Evolutionary conservation across 352 stramenopile genomes (phyloP).

Genomic region (Globisporangium parvum): DNA sequence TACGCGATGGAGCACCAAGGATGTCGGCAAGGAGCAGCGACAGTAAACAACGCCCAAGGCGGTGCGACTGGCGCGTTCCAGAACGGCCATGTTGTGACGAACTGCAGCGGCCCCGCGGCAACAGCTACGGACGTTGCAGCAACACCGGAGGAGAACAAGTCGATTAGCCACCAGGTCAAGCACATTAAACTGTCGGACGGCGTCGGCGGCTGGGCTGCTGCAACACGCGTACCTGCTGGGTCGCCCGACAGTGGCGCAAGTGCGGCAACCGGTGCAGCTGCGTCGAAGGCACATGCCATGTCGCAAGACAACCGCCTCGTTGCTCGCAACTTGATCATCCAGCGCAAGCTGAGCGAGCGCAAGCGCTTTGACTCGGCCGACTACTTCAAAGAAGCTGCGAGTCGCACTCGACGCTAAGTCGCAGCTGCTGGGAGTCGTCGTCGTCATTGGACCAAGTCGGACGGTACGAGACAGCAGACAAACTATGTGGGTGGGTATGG

Average conservation of each 20-base stretch:
- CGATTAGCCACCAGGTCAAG: constrained; percentile 63
- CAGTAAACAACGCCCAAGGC: constrained; percentile 12
- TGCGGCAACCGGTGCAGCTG: constrained; percentile 8
- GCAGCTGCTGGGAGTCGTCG: not conserved
- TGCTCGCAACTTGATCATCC: constrained; percentile 56
- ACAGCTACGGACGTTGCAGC: not conserved
- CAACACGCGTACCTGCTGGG: constrained; percentile 2
- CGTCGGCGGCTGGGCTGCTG: constrained; percentile 17
- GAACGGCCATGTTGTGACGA: constrained; percentile 17
- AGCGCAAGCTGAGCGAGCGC: constrained; percentile 57
- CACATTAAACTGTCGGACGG: constrained; percentile 70
- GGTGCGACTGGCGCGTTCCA: constrained; percentile 13
- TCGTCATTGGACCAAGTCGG: not conserved
- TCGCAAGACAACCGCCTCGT: constrained; percentile 32
- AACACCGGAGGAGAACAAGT: constrained; percentile 11
- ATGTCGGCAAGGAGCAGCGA: constrained; percentile 8
- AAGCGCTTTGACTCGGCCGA: constrained; percentile 79
- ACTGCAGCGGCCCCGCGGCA: not conserved
- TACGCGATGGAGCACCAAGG: constrained; percentile 66
- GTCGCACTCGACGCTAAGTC: constrained; percentile 2
- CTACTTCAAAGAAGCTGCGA: constrained; percentile 56
- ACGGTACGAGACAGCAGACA: not conserved
- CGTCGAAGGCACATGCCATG: constrained; percentile 13
- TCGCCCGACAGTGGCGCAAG: not conserved
- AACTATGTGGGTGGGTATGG: no score